Conservation (phyloP, 1,284 basidiomycete genomes). For the Pascua guehoae region DNA sequence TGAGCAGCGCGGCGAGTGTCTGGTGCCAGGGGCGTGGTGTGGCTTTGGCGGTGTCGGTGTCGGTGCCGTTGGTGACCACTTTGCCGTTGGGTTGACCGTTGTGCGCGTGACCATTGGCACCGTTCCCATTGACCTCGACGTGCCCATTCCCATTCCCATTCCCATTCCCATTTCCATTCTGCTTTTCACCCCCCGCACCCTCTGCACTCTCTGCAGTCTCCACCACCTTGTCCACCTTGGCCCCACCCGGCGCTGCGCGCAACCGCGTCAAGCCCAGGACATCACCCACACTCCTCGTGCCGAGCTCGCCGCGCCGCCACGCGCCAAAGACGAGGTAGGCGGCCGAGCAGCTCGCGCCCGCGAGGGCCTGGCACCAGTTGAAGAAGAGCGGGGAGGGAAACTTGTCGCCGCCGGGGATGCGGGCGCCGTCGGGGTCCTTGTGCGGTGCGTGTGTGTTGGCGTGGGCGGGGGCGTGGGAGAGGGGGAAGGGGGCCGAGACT, state of each 20-base stretch:
- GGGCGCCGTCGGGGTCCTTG: neutral
- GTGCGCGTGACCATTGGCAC: constrained; percentile 9
- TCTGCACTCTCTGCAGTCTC: neutral
- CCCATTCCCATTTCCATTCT: neutral
- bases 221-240: too few species aligned
- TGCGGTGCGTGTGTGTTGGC: neutral
- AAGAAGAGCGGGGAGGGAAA: constrained; percentile 86
- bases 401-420: constrained; percentile 46
- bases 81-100: constrained; percentile 35
- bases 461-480: neutral
- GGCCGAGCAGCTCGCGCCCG: constrained; percentile 73
- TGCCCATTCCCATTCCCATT: too few species aligned
- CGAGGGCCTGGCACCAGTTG: constrained; percentile 78
- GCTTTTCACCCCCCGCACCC: neutral
- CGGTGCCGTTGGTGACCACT: constrained; percentile 21
- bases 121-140: neutral
- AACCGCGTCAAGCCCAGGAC: constrained; percentile 30
- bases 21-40: constrained; percentile 14
- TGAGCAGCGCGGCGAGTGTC: constrained; percentile 56
- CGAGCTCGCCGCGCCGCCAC: constrained; percentile 9
- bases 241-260: constrained; percentile 1
- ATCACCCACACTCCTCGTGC: constrained; percentile 3
- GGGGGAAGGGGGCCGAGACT: constrained; percentile 2
- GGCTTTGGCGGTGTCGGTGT: constrained; percentile 6
- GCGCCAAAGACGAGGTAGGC: constrained; percentile 65